Conservation (phyloP, 352 stramenopile species). For the Pythium brachiatum region DNA sequence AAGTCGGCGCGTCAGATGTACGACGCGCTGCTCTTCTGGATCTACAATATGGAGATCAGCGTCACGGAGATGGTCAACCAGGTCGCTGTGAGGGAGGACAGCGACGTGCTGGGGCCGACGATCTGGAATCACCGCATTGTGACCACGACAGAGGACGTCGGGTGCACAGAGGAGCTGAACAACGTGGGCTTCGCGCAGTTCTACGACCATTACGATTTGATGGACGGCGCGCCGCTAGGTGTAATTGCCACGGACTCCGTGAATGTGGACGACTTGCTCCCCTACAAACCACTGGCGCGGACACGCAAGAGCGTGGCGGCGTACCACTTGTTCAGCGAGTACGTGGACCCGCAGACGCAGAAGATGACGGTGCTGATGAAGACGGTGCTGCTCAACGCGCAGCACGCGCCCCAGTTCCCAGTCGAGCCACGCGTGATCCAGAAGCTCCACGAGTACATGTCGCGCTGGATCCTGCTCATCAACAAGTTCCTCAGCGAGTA, state of each 20-base stretch:
- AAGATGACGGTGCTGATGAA: not conserved
- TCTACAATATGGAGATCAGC: no score
- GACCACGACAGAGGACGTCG: constrained; percentile 24
- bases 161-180: constrained; percentile 17
- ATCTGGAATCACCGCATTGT: constrained; percentile 38
- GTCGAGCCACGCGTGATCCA: not conserved
- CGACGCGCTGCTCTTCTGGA: no score
- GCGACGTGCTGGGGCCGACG: no score
- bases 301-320: constrained; percentile 30
- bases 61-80: no score
- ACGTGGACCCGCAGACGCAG: not conserved
- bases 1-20: no score
- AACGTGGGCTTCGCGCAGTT: constrained; percentile 29
- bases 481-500: not conserved
- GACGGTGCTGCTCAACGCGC: not conserved
- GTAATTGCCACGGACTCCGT: constrained; percentile 33
- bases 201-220: constrained; percentile 3
- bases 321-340: constrained; percentile 9
- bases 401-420: not conserved
- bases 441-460: not conserved
- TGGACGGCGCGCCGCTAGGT: constrained; percentile 16
- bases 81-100: no score
- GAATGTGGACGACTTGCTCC: constrained; percentile 41
- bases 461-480: not conserved
- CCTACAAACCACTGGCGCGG: constrained; percentile 30